These are phyloP conservation scores for Gamsiella multidivaricata DNA, from an alignment of 192 early-diverging fungal genomes.

Conservation along the genomic window DNA sequence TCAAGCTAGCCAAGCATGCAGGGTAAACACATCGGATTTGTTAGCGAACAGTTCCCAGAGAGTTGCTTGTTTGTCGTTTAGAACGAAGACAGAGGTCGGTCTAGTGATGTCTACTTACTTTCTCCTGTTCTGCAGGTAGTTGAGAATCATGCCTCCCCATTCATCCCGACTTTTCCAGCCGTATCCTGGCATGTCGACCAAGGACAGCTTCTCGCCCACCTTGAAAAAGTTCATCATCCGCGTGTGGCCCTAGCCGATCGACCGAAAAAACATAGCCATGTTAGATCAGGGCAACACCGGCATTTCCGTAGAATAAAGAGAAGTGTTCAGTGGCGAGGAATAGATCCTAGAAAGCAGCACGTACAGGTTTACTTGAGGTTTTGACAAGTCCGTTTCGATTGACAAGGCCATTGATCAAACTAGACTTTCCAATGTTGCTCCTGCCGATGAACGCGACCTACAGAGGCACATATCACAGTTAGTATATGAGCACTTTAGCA, in stretches of 20 bases:
- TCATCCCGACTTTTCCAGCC: constrained; percentile 62
- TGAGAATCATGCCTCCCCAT: constrained; percentile 63
- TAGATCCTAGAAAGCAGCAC: not conserved
- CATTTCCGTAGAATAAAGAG: constrained; percentile 8
- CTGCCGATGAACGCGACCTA: constrained; percentile 67
- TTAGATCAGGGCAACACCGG: not conserved
- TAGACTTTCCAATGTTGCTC: constrained; percentile 71
- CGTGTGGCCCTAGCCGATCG: constrained; percentile 62
- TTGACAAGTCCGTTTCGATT: constrained; percentile 62
- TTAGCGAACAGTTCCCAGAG: not conserved
- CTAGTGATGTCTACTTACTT: constrained; percentile 37
- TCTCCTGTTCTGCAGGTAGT: constrained; percentile 53
- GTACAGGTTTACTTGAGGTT: constrained; percentile 65
- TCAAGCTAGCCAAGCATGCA: constrained; percentile 38
- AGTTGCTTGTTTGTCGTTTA: too few relatives aligned
- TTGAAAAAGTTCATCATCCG: constrained; percentile 66
- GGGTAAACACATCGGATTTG: not conserved
- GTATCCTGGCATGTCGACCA: constrained; percentile 71
- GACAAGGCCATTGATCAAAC: constrained; percentile 61
- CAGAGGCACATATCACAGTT: too few relatives aligned
- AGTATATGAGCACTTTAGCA: too few relatives aligned
- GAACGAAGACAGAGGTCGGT: not conserved
- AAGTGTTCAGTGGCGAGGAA: not conserved
- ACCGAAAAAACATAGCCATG: not conserved
- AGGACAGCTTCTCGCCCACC: constrained; percentile 52